A percentile compares a stretch with the other conserved stretches of the same genome.
Evolutionary conservation across 371 early-diverging fungal species (phyloP).

Genomic region (Mortierella sp.): DNA sequence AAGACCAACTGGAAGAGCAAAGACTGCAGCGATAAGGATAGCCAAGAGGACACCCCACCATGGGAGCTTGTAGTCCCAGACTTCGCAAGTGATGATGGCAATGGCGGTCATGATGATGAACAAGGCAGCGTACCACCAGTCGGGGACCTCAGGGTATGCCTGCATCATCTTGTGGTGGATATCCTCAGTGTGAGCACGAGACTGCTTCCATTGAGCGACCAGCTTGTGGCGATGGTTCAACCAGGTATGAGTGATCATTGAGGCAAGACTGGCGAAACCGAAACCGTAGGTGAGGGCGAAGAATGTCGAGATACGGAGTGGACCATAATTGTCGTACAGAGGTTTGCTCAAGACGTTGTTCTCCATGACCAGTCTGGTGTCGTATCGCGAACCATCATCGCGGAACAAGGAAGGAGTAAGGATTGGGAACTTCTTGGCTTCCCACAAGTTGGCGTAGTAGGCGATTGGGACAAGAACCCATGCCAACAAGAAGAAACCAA

Average conservation of each 20-base stretch:
- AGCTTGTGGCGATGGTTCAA: conserved; percentile 64
- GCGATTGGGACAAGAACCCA: conserved; percentile 76
- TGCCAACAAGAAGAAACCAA: conserved; percentile 69
- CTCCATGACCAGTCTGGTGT: conserved; percentile 62
- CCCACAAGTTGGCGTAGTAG: conserved; percentile 73
- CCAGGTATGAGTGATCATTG: conserved; percentile 70
- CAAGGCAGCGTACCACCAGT: conserved; percentile 76
- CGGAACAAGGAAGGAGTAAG: conserved; percentile 64
- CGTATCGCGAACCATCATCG: conserved; percentile 57
- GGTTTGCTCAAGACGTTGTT: conserved; percentile 60
- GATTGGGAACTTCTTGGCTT: conserved; percentile 68
- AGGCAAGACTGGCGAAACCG: conserved; percentile 69
- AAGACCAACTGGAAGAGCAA: conserved; percentile 83
- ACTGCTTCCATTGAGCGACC: conserved; percentile 53
- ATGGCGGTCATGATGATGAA: conserved; percentile 66
- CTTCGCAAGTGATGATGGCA: conserved; percentile 68
- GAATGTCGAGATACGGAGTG: conserved; percentile 79
- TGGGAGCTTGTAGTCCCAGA: conserved; percentile 65
- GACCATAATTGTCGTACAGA: conserved; percentile 67
- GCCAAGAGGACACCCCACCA: conserved; percentile 81
- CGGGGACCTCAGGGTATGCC: conserved; percentile 69
- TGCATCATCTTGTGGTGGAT: conserved; percentile 62
- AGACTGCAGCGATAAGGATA: conserved; percentile 65
- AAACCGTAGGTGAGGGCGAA: conserved; percentile 78
- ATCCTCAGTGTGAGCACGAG: conserved; percentile 55